These are phyloP conservation scores for Nosema bombycis DNA, from an alignment of 371 early-diverging fungal genomes.

Conservation along the genomic window DNA sequence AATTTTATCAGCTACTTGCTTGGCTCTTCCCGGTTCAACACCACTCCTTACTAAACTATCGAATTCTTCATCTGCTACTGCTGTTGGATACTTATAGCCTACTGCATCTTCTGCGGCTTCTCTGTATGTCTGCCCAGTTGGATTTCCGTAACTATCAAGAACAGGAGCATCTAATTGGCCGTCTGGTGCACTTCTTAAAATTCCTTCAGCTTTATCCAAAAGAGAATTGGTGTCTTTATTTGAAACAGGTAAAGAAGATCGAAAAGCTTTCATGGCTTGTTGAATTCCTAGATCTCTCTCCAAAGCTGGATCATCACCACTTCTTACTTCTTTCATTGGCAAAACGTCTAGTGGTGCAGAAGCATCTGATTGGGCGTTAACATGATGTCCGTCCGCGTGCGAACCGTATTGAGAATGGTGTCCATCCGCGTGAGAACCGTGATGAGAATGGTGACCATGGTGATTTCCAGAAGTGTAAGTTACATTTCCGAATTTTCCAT, in stretches of 20 bases:
- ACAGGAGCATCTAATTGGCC: neutral
- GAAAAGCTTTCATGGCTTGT: neutral
- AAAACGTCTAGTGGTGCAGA: slow-evolving; percentile 2
- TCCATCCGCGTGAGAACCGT: no score
- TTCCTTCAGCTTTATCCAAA: neutral
- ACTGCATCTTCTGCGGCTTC: neutral
- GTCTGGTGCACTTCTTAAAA: slow-evolving; percentile 7
- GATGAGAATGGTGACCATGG: no score
- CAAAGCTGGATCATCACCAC: slow-evolving; percentile 3
- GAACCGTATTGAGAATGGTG: no score
- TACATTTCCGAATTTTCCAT: no score
- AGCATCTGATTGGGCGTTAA: neutral
- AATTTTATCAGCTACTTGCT: neutral
- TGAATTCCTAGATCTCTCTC: neutral
- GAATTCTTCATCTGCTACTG: neutral
- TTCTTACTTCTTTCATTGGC: slow-evolving; percentile 7
- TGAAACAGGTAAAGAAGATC: neutral
- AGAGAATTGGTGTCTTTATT: neutral
- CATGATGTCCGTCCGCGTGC: no score
- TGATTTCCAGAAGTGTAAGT: no score
- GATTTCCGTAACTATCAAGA: neutral
- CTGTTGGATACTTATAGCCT: neutral
- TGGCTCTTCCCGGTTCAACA: neutral
- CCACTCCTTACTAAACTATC: neutral
- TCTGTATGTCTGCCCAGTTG: neutral